Conservation (phyloP, 768 basidiomycete species). For the Tricholoma flavovirens region DNA sequence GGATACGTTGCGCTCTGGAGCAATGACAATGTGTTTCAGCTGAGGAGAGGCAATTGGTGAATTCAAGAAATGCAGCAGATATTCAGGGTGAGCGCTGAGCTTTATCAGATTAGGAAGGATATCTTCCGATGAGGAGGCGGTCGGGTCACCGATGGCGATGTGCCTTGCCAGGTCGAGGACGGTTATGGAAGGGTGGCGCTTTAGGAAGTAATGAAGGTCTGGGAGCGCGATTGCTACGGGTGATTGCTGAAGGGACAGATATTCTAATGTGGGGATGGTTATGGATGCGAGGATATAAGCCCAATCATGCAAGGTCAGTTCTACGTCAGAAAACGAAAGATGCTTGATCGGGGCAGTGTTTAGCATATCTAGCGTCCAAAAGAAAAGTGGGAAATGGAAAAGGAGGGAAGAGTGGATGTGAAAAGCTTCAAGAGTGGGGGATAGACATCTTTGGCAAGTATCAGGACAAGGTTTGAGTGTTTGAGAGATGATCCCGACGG, state of each 20-base stretch:
- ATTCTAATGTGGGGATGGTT: slow-evolving; percentile 8
- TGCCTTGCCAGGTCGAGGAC: slow-evolving; percentile 12
- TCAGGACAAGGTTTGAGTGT: background rate
- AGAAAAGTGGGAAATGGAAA: slow-evolving; percentile 10
- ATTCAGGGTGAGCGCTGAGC: slow-evolving; percentile 8
- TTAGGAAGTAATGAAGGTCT: slow-evolving; percentile 15
- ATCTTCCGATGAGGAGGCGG: slow-evolving; percentile 1
- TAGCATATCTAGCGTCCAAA: slow-evolving; percentile 13
- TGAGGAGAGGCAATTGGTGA: slow-evolving; percentile 5
- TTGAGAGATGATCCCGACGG: background rate
- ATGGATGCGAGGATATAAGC: slow-evolving; percentile 14
- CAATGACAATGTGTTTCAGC: slow-evolving; percentile 2
- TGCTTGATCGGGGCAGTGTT: slow-evolving; percentile 11
- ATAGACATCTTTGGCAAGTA: background rate
- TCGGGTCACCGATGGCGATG: slow-evolving; percentile 7
- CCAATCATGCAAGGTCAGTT: slow-evolving; percentile 14
- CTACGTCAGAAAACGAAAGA: slow-evolving; percentile 11
- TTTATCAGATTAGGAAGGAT: slow-evolving; percentile 8
- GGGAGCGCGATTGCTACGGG: slow-evolving; percentile 11
- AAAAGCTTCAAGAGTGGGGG: slow-evolving; percentile 4
- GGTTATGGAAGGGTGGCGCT: slow-evolving; percentile 16
- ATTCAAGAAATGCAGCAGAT: slow-evolving; percentile 8
- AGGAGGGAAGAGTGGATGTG: slow-evolving; percentile 7
- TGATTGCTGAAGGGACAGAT: slow-evolving; percentile 10
- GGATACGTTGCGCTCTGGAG: background rate